These are phyloP conservation scores for Aspergillus niger DNA, from an alignment of 2,329 filamentous ascomycete species.

Conservation along the genomic window DNA sequence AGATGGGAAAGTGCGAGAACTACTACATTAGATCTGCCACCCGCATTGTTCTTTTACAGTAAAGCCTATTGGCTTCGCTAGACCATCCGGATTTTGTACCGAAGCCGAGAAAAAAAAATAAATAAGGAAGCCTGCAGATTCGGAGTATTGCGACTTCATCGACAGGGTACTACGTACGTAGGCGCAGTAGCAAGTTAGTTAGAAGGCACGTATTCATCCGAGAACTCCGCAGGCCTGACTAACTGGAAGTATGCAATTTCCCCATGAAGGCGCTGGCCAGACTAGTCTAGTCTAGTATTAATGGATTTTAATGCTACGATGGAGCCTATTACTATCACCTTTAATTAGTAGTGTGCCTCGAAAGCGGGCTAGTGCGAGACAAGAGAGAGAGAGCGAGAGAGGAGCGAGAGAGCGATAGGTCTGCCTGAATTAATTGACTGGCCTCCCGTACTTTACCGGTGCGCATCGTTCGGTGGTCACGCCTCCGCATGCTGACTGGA, in stretches of 20 bases:
- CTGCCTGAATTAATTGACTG: not conserved
- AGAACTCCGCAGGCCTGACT: conserved; percentile 4
- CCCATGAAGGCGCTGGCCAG: conserved; percentile 5
- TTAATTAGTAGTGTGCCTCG: conserved; percentile 7
- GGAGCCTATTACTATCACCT: not conserved
- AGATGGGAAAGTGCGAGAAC: too few species aligned
- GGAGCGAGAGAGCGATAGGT: not conserved
- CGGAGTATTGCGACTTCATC: not conserved
- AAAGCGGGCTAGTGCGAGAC: conserved; percentile 1
- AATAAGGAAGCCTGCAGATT: conserved; percentile 8
- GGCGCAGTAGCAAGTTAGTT: too few species aligned
- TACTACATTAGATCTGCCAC: too few species aligned
- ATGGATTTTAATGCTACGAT: not conserved
- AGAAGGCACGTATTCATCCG: conserved; percentile 7
- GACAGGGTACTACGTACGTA: not conserved
- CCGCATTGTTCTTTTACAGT: too few species aligned
- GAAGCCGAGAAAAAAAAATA: not conserved
- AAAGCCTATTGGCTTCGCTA: not conserved
- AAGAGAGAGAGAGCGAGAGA: too few species aligned
- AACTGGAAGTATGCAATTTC: conserved; percentile 7
- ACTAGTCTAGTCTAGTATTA: conserved; percentile 1
- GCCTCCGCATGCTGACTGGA: conserved; percentile 15
- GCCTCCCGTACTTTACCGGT: conserved; percentile 10
- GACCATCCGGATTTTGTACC: not conserved
- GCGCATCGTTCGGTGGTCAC: conserved; percentile 10